Percentiles rank a stretch among this genome's conserved stretches.
These are phyloP conservation scores for Scheffersomyces illinoinensis DNA, from an alignment of 1,139 yeast genomes.

Conservation along the genomic window DNA sequence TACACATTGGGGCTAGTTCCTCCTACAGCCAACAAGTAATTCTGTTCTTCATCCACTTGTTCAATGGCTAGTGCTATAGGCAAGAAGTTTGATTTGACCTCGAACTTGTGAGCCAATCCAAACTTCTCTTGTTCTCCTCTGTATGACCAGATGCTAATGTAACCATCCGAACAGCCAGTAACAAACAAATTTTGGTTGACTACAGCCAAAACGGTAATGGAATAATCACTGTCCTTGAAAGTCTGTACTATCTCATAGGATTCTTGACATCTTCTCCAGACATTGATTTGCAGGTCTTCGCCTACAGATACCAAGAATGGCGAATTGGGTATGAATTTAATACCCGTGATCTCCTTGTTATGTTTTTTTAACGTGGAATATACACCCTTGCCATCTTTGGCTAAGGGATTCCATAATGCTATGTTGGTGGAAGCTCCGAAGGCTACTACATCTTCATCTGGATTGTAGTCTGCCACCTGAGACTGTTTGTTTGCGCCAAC, in stretches of 20 bases:
- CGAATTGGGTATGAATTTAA: conserved; percentile 52
- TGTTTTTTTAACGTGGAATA: conserved; percentile 59
- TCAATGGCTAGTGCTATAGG: conserved; percentile 66
- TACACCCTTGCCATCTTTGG: conserved; percentile 44
- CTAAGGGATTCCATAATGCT: conserved; percentile 72
- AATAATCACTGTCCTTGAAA: conserved; percentile 39
- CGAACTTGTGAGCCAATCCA: conserved; percentile 31
- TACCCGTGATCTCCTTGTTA: conserved; percentile 56
- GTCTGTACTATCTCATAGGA: conserved; percentile 31
- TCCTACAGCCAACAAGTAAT: conserved; percentile 70
- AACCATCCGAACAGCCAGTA: conserved; percentile 71
- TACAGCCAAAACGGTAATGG: conserved; percentile 53
- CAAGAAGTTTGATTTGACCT: conserved; percentile 51
- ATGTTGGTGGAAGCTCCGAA: conserved; percentile 76
- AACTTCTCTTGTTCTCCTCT: conserved; percentile 18
- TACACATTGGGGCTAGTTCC: conserved; percentile 69
- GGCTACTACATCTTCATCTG: conserved; percentile 49
- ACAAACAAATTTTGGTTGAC: conserved; percentile 39
- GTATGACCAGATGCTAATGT: conserved; percentile 51
- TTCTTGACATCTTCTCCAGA: conserved; percentile 50
- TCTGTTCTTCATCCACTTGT: conserved; percentile 32
- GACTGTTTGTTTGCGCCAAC: conserved; percentile 81
- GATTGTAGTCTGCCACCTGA: conserved; percentile 60
- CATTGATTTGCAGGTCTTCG: conserved; percentile 60
- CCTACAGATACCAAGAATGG: conserved; percentile 58